These are phyloP conservation scores for Marasmius sp. DNA, from an alignment of 1,284 basidiomycete genomes.

Conservation along the genomic window DNA sequence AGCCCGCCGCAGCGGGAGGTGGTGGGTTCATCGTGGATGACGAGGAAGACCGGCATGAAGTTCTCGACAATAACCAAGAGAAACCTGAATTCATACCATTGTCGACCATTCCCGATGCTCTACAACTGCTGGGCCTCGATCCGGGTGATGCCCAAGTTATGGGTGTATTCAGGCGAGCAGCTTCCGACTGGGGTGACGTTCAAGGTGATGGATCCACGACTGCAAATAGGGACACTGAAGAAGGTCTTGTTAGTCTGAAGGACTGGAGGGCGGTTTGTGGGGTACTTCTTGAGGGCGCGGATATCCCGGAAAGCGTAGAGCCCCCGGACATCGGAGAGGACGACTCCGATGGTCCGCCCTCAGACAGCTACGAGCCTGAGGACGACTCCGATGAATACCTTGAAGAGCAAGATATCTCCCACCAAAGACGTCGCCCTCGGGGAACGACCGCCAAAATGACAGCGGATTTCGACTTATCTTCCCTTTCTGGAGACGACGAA, in stretches of 20 bases:
- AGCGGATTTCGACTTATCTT: neutral
- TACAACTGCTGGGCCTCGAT: constrained; percentile 60
- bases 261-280: constrained; percentile 78
- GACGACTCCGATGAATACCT: constrained; percentile 31
- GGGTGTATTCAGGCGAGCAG: constrained; percentile 68
- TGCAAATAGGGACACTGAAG: constrained; percentile 8
- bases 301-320: constrained; percentile 27
- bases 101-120: constrained; percentile 58
- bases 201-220: constrained; percentile 18
- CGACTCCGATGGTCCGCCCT: constrained; percentile 1
- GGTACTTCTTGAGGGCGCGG: constrained; percentile 52
- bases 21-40: constrained; percentile 7
- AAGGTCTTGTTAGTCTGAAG: constrained; percentile 46
- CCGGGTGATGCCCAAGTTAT: constrained; percentile 70
- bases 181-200: constrained; percentile 55
- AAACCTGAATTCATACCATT: constrained; percentile 43
- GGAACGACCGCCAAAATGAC: neutral
- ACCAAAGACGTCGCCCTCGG: constrained; percentile 22
- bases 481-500: constrained; percentile 12
- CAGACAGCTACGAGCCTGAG: constrained; percentile 1
- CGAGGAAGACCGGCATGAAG: neutral
- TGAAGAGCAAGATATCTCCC: constrained; percentile 19
- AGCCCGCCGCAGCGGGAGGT: neutral
- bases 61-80: neutral
- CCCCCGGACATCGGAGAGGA: constrained; percentile 20